These are phyloP conservation scores for Bocquillonia castaneifolia DNA, from an alignment of 441 rosid genomes.

Conservation along the genomic window DNA sequence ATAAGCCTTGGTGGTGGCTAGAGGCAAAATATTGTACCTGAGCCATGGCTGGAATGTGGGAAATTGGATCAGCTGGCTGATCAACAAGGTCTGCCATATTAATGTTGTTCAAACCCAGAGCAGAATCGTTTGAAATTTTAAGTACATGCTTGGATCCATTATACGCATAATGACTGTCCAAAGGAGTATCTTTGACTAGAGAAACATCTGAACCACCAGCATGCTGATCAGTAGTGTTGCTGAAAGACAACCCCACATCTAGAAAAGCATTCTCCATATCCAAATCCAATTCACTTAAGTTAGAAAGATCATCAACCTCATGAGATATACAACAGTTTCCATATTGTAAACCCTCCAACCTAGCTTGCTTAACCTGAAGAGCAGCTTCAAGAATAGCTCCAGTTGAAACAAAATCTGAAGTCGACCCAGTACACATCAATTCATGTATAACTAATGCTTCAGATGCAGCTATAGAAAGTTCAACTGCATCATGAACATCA, in stretches of 20 bases:
- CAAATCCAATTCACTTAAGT: slow-evolving; percentile 38
- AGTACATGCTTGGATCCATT: slow-evolving; percentile 20
- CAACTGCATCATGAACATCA: slow-evolving; percentile 43
- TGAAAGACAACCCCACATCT: slow-evolving; percentile 47
- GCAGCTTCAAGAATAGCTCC: slow-evolving; percentile 54
- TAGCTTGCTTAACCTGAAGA: slow-evolving; percentile 57
- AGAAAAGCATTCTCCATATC: slow-evolving; percentile 44
- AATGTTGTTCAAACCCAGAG: slow-evolving; percentile 17
- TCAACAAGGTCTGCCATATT: slow-evolving; percentile 18
- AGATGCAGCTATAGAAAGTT: slow-evolving; percentile 60
- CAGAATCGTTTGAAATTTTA: slow-evolving; percentile 17
- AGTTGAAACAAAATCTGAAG: slow-evolving; percentile 30
- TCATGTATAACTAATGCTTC: slow-evolving; percentile 62
- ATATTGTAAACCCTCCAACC: slow-evolving; percentile 36
- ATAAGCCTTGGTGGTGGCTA: not conserved
- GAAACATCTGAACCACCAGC: slow-evolving; percentile 33
- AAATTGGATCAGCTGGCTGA: slow-evolving; percentile 26
- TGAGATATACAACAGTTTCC: slow-evolving; percentile 20
- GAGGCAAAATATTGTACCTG: slow-evolving; percentile 33
- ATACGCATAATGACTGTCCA: slow-evolving; percentile 21
- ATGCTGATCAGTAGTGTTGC: slow-evolving; percentile 23
- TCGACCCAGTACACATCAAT: slow-evolving; percentile 34
- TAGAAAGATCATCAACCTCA: slow-evolving; percentile 34
- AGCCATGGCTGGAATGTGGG: slow-evolving; percentile 16
- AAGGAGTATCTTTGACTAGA: slow-evolving; percentile 46